Conservation (phyloP, 208 protist species). For the Porcisia hertigi region DNA sequence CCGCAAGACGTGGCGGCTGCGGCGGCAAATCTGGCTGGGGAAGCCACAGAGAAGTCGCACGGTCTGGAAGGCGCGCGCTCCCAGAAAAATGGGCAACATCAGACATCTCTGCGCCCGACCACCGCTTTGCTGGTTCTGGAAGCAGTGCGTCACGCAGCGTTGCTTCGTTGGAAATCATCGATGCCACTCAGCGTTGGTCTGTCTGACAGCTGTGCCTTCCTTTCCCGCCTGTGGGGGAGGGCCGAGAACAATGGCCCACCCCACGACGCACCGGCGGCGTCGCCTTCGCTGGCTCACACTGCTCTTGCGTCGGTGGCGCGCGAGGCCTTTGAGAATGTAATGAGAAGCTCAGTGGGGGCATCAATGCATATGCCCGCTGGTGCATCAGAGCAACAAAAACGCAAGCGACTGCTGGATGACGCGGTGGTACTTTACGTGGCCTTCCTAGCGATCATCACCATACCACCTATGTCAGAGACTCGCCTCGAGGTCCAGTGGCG, state of each 20-base stretch:
- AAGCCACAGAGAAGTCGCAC: neutral
- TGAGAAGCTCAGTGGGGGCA: slow-evolving; percentile 2
- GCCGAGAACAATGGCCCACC: neutral
- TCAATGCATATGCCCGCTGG: neutral
- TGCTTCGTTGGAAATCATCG: neutral
- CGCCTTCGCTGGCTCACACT: neutral
- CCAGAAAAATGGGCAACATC: no score
- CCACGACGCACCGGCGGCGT: neutral
- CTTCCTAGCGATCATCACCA: slow-evolving; percentile 16
- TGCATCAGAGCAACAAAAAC: neutral
- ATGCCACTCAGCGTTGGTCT: neutral
- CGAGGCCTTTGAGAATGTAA: slow-evolving; percentile 12
- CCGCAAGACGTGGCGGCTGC: slow-evolving; percentile 9
- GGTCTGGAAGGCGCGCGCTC: neutral
- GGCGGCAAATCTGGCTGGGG: neutral
- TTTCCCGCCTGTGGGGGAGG: neutral
- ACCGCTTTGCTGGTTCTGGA: slow-evolving; percentile 27
- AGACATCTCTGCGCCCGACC: slow-evolving; percentile 15
- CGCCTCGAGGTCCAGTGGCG: neutral
- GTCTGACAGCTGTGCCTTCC: slow-evolving; percentile 7
- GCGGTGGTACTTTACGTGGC: slow-evolving; percentile 20
- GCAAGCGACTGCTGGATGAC: slow-evolving; percentile 5
- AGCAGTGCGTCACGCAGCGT: slow-evolving; percentile 16
- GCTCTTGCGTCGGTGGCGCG: slow-evolving; percentile 16
- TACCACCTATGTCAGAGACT: neutral